These are phyloP conservation scores for Phytophthora cajani DNA, from an alignment of 352 stramenopile genomes.

Conservation along the genomic window DNA sequence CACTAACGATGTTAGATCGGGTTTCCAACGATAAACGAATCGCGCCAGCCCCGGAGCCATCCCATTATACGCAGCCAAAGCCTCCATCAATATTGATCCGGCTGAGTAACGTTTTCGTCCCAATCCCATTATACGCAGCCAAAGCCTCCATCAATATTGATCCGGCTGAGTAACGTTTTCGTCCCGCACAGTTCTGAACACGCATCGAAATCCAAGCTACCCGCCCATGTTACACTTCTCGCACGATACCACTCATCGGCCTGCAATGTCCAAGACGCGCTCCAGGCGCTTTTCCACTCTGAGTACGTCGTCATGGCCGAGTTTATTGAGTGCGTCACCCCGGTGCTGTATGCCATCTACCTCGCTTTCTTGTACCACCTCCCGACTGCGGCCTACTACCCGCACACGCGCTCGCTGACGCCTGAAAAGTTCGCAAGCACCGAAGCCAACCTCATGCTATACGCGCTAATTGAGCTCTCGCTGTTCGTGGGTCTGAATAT, in stretches of 20 bases:
- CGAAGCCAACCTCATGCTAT: neutral
- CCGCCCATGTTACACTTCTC: neutral
- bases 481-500: conserved; percentile 11
- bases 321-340: conserved; percentile 6
- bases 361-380: neutral
- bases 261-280: neutral
- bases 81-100: neutral
- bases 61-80: neutral
- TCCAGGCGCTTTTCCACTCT: conserved; percentile 9
- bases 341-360: conserved; percentile 6
- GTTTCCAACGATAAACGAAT: neutral
- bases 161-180: neutral
- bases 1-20: neutral
- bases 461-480: neutral
- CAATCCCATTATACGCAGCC: neutral
- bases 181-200: neutral
- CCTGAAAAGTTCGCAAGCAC: neutral
- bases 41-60: neutral
- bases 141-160: neutral
- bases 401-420: conserved; percentile 2
- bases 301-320: conserved; percentile 12
- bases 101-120: neutral
- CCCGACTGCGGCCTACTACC: conserved; percentile 12
- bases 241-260: neutral
- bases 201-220: neutral